These are phyloP conservation scores for Nicotiana tomentosiformis DNA, from an alignment of 257 asterid genomes.

Conservation along the genomic window DNA sequence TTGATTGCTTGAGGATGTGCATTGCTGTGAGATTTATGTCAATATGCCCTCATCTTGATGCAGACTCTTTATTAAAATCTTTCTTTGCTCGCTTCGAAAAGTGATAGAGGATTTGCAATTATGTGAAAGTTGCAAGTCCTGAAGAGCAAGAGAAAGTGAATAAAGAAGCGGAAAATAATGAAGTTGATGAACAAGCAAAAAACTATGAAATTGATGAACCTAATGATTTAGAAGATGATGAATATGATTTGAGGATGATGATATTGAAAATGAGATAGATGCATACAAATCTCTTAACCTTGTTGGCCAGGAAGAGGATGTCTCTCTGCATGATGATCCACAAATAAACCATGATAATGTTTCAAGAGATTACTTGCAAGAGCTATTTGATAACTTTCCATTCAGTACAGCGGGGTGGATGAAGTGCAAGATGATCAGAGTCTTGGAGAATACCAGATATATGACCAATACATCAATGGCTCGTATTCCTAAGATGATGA, in stretches of 20 bases:
- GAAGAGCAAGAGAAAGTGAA: conserved; percentile 42
- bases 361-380: conserved; percentile 70
- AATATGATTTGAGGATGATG: conserved; percentile 44
- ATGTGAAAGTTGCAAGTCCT: conserved; percentile 35
- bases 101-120: conserved; percentile 38
- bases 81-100: conserved; percentile 54
- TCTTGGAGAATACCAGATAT: conserved; percentile 66
- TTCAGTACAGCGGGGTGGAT: conserved; percentile 30
- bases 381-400: conserved; percentile 76
- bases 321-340: conserved; percentile 32
- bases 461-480: conserved; percentile 58
- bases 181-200: conserved; percentile 1
- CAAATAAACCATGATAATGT: conserved; percentile 52
- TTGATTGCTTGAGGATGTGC: conserved; percentile 55
- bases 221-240: conserved; percentile 11
- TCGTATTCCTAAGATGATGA: conserved; percentile 54
- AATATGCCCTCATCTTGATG: conserved; percentile 61
- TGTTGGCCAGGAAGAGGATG: conserved; percentile 44
- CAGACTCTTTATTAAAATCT: conserved; percentile 53
- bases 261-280: conserved; percentile 49
- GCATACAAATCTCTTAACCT: conserved; percentile 48
- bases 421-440: conserved; percentile 33
- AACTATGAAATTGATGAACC: conserved; percentile 1
- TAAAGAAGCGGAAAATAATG: conserved; percentile 14
- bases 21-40: conserved; percentile 84